Evolutionary conservation across 495 filamentous ascomycete species (phyloP).

Genomic region (Paragyromitra xinjiangensis): DNA sequence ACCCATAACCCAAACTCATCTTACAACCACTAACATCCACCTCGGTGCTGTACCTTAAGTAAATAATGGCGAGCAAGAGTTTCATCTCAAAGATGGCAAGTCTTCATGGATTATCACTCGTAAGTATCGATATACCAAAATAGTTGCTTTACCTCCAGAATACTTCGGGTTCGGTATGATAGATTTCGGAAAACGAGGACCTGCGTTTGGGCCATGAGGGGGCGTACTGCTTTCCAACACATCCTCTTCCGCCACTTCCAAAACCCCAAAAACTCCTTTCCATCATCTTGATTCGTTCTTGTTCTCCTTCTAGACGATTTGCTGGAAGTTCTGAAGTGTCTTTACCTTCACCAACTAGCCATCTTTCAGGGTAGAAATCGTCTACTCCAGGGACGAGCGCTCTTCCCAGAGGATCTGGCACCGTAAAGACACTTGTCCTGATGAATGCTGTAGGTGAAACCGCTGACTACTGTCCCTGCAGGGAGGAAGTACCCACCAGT

Average conservation of each 20-base stretch:
- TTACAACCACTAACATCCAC: background rate
- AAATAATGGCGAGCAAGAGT: slow-evolving; percentile 28
- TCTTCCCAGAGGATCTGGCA: slow-evolving; percentile 31
- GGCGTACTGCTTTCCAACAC: slow-evolving; percentile 53
- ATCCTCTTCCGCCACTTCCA: slow-evolving; percentile 37
- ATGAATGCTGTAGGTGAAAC: slow-evolving; percentile 62
- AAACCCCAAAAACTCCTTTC: slow-evolving; percentile 30
- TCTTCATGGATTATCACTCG: background rate
- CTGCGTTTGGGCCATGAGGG: slow-evolving; percentile 50
- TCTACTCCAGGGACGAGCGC: background rate
- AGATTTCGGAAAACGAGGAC: no score
- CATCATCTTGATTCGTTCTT: slow-evolving; percentile 54
- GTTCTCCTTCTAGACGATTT: background rate
- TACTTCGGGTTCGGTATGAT: background rate
- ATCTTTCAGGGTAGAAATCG: slow-evolving; percentile 52
- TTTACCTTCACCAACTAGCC: slow-evolving; percentile 40
- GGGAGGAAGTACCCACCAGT: slow-evolving; percentile 5
- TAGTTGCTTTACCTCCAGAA: background rate
- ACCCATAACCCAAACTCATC: slow-evolving; percentile 11
- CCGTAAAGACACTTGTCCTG: slow-evolving; percentile 58
- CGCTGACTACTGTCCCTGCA: slow-evolving; percentile 58
- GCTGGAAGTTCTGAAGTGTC: background rate
- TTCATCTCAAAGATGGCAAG: slow-evolving; percentile 50
- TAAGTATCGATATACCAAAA: background rate
- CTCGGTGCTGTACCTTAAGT: slow-evolving; percentile 40